A percentile compares a stretch with the other conserved stretches of the same genome.
These are phyloP conservation scores for Limonium bicolor DNA, from an alignment of 148 eudicot species.

Conservation along the genomic window DNA sequence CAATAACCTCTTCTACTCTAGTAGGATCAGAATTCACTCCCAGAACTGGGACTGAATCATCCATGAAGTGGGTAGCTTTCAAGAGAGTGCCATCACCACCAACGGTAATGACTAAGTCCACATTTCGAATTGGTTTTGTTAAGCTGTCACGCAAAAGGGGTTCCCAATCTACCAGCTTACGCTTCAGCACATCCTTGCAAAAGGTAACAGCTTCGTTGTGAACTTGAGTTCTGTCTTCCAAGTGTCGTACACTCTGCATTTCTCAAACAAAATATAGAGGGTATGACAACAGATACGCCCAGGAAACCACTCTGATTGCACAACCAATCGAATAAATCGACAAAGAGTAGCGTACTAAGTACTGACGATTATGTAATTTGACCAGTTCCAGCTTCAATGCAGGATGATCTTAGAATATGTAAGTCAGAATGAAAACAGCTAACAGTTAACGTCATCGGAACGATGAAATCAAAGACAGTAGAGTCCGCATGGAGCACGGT, in stretches of 20 bases:
- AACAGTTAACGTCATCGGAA: neutral
- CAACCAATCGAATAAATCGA: neutral
- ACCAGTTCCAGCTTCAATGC: neutral
- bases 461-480: neutral
- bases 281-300: neutral
- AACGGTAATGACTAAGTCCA: slow-evolving; percentile 68
- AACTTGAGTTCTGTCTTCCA: slow-evolving; percentile 46
- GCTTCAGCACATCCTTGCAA: slow-evolving; percentile 56
- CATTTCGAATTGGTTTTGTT: slow-evolving; percentile 50
- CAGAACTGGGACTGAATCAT: slow-evolving; percentile 67
- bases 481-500: too few species aligned
- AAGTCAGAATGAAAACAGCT: neutral
- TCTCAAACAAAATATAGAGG: neutral
- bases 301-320: neutral
- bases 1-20: slow-evolving; percentile 50
- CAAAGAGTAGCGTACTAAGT: neutral
- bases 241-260: slow-evolving; percentile 42
- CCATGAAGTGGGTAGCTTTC: slow-evolving; percentile 79
- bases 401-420: neutral
- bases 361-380: neutral
- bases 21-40: slow-evolving; percentile 99
- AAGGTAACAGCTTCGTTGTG: slow-evolving; percentile 65
- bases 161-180: slow-evolving; percentile 52
- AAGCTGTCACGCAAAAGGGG: slow-evolving; percentile 33
- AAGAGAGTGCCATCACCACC: slow-evolving; percentile 97